These are phyloP conservation scores for Annona cherimola DNA, from an alignment of 164 flowering plant genomes.

Conservation along the genomic window DNA sequence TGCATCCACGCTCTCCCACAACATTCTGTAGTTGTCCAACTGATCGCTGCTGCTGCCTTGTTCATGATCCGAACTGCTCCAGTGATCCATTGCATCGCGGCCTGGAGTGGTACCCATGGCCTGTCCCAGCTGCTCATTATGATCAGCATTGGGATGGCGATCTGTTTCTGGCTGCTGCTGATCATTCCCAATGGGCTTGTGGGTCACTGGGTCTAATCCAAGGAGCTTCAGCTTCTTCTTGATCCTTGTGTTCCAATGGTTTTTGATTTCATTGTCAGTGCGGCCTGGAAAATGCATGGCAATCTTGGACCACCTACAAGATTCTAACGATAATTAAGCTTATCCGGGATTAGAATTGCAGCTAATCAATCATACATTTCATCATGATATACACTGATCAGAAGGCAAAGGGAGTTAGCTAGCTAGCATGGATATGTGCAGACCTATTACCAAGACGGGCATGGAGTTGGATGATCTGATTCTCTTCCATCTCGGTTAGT, in stretches of 20 bases:
- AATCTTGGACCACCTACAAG: slow-evolving; percentile 68
- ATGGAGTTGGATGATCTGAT: slow-evolving; percentile 67
- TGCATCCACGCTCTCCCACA: slow-evolving; percentile 28
- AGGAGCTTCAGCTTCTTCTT: slow-evolving; percentile 52
- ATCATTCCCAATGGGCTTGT: slow-evolving; percentile 43
- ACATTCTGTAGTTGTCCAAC: slow-evolving; percentile 21
- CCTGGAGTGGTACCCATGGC: not conserved
- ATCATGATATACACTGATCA: not conserved
- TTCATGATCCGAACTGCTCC: slow-evolving; percentile 10
- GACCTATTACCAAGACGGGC: slow-evolving; percentile 63
- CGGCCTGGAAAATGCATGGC: slow-evolving; percentile 72
- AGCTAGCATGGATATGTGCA: not conserved
- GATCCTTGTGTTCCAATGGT: slow-evolving; percentile 73
- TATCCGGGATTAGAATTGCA: not conserved
- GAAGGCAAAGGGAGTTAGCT: not conserved
- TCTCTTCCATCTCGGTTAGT: slow-evolving; percentile 53
- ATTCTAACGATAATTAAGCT: not conserved
- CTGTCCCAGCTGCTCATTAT: slow-evolving; percentile 1
- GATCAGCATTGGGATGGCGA: slow-evolving; percentile 11
- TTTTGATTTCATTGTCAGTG: slow-evolving; percentile 75
- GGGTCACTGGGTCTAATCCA: slow-evolving; percentile 60
- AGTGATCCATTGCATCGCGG: slow-evolving; percentile 8
- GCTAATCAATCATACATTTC: not conserved
- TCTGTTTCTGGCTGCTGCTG: slow-evolving; percentile 12
- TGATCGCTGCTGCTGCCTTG: slow-evolving; percentile 17